These are phyloP conservation scores for Hanseniaspora pseudoguilliermondii DNA, from an alignment of 805 yeast species.

Conservation along the genomic window DNA sequence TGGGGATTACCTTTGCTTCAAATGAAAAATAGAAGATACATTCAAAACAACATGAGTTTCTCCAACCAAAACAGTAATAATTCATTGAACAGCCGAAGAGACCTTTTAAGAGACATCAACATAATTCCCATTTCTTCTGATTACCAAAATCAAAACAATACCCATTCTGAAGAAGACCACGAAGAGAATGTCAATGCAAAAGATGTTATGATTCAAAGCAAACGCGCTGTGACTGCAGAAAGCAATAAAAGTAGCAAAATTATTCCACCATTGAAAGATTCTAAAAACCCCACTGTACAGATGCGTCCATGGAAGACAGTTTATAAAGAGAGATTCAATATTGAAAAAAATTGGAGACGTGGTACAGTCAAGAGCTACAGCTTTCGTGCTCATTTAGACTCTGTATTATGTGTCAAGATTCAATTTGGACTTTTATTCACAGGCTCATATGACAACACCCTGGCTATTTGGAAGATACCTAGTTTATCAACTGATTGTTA, in stretches of 20 bases:
- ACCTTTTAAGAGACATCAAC: conserved; percentile 10
- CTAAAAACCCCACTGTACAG: conserved; percentile 21
- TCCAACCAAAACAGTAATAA: not conserved
- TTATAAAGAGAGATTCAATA: conserved; percentile 77
- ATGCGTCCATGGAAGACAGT: conserved; percentile 93
- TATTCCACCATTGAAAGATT: not conserved
- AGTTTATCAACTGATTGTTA: not conserved
- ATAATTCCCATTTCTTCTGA: conserved; percentile 3
- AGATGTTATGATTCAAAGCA: not conserved
- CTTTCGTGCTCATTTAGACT: conserved; percentile 75
- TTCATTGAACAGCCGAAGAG: not conserved
- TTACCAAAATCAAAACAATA: conserved; percentile 7
- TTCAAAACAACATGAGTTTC: not conserved
- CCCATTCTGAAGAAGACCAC: not conserved
- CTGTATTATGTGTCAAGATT: conserved; percentile 78
- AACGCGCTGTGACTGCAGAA: not conserved
- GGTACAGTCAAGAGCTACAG: conserved; percentile 54
- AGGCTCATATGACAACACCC: conserved; percentile 82
- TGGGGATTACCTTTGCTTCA: conserved; percentile 97
- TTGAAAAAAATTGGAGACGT: conserved; percentile 90
- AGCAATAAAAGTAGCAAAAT: not conserved
- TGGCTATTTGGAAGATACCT: conserved; percentile 78
- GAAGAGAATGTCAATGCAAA: not conserved
- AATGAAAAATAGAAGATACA: conserved; percentile 52
- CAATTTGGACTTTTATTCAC: conserved; percentile 70